Evolutionary conservation across 179 eudicot genomes (phyloP), one percentile per base, ranked within the genome.

Genomic region (Spinacia oleracea): DNA sequence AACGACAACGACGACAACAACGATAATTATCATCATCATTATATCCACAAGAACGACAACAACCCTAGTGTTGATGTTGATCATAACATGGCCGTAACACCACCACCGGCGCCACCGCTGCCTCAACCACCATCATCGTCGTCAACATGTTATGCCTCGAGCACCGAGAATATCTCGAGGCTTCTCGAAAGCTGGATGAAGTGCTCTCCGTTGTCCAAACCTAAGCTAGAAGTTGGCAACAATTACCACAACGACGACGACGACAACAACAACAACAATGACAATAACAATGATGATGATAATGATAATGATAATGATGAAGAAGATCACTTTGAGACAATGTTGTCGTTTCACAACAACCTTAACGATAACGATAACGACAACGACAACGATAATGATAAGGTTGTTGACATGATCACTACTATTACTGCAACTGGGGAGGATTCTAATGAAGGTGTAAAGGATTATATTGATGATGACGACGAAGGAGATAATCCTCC

Each of bases 131-230:
- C 76, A 76, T 5, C 62, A 9, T 25, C 75, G 64, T 5, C 68
- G 14, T 15, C 79, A 4, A 5, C 70, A 14, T 79, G 80, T 75
- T 86, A 86, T 71, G 89, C 89, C 35, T 86, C 89, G 9, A 86
- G 89, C 83, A 86, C 89, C 0, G 89, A 86, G 73, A 86, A 86
- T 40, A 86, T 86, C 80, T 86, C 89, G 1, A 83, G 86, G 80
- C 85, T 86, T 16, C 80, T 86, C 5, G 80, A 86, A 64, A 85
- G 79, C 60, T 86, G 89, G 89, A 86, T 86, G 89, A 84, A 80
- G 25, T 77, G 75, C 18, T 73, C 81, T 20, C 73, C 86, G 35
- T 66, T n/a, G 15, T 53, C 82, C 38, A 79, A 72, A 34, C 27
- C 48, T 40, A 66, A 66, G 42, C 5, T 31, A 7, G 23, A 42